A percentile compares a stretch with the other conserved stretches of the same genome.
phyloP scores from a whole-genome alignment of 306 rosid genomes.

The Calophaca sinica region DNA sequence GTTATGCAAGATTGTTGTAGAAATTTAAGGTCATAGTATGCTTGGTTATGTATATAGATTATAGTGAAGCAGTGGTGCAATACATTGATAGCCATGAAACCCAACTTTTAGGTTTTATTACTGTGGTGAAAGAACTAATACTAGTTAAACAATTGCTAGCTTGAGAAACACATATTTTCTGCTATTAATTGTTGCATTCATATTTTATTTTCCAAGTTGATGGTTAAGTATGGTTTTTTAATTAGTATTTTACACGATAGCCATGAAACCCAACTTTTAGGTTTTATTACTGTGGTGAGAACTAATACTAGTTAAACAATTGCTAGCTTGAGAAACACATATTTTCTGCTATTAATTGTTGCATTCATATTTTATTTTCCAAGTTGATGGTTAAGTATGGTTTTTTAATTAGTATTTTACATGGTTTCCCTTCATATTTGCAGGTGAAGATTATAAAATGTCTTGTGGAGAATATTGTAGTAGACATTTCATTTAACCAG shows the following conservation, averaged over 20 bases:
- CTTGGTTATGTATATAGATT: slow-evolving; percentile 19
- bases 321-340: slow-evolving; percentile 23
- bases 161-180: slow-evolving; percentile 14
- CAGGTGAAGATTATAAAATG: slow-evolving; percentile 98
- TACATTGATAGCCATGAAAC: slow-evolving; percentile 13
- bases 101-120: not conserved
- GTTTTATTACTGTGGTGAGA: slow-evolving; percentile 15
- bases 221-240: slow-evolving; percentile 1
- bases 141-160: slow-evolving; percentile 20
- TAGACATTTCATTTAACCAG: slow-evolving; percentile 97
- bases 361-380: not conserved
- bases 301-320: slow-evolving; percentile 24
- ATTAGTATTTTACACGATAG: too few relatives aligned
- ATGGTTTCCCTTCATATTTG: slow-evolving; percentile 39
- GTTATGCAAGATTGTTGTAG: slow-evolving; percentile 6
- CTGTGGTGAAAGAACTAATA: slow-evolving; percentile 31
- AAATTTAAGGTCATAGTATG: slow-evolving; percentile 25
- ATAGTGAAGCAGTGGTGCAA: not conserved
- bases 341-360: slow-evolving; percentile 12
- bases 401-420: slow-evolving; percentile 1
- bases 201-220: not conserved
- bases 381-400: not conserved
- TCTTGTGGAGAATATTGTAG: slow-evolving; percentile 98
- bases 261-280: not conserved
- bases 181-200: slow-evolving; percentile 3